Conservation (phyloP, 805 yeast genomes). For the Teunomyces panamensis region DNA sequence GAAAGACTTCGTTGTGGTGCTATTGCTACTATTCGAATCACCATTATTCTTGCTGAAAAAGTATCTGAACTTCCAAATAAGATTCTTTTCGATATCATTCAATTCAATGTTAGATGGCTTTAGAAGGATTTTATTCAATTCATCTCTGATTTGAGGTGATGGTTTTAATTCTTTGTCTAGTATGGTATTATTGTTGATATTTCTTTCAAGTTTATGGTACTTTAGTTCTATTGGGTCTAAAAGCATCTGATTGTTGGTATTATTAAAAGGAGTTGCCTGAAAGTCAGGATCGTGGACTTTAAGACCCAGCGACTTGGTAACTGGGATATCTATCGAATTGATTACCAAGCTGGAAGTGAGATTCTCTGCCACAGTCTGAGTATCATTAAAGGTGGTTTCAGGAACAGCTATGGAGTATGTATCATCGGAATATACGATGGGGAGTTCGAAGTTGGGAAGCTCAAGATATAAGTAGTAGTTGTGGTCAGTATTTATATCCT, state of each 20-base stretch:
- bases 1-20: slow-evolving; percentile 39
- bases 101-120: slow-evolving; percentile 84
- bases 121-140: slow-evolving; percentile 61
- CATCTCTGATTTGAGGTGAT: slow-evolving; percentile 75
- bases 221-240: slow-evolving; percentile 85
- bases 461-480: slow-evolving; percentile 34
- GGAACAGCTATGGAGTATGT: slow-evolving; percentile 29
- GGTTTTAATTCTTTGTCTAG: slow-evolving; percentile 87
- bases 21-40: slow-evolving; percentile 43
- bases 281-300: slow-evolving; percentile 48
- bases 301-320: slow-evolving; percentile 9
- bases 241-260: slow-evolving; percentile 13
- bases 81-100: slow-evolving; percentile 76
- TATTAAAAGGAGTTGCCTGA: slow-evolving; percentile 11
- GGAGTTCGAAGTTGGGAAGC: slow-evolving; percentile 64
- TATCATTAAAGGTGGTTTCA: slow-evolving; percentile 11
- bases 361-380: slow-evolving; percentile 13
- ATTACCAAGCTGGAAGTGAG: slow-evolving; percentile 29
- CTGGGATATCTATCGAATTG: slow-evolving; percentile 32
- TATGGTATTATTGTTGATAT: slow-evolving; percentile 67
- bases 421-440: slow-evolving; percentile 65
- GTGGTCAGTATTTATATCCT: slow-evolving; percentile 6
- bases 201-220: slow-evolving; percentile 77
- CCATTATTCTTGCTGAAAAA: slow-evolving; percentile 49
- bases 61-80: slow-evolving; percentile 89